Base-by-base conservation (phyloP, 2,329 filamentous ascomycete species). In the Claviceps maximensis region DNA sequence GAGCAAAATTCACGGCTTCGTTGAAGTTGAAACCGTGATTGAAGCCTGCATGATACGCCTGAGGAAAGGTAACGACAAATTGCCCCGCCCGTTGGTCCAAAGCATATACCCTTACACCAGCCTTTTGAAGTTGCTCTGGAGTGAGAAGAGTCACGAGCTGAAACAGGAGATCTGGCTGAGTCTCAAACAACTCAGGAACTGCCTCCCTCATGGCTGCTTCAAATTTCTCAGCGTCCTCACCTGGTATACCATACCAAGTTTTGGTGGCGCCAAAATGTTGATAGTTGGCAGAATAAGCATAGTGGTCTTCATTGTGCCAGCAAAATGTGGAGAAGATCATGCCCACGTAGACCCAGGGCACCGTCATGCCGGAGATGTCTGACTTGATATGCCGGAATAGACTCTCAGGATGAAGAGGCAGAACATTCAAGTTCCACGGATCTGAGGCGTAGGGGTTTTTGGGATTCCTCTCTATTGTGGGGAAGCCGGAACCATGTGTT, bases 241-340 rank as follows among this genome's bases (percentile, higher is more conserved):
- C 91, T 0, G 93, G 93, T 59, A 98, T 96, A 3, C 93, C 93
- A 62, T 98, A 98, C 93, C 93, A 98, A 0, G 93, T 98, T 72
- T 98, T 98, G 1, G 93, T 98, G 1, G 90, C 89, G 10, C 93
- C 93, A 62, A 98, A 95, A 62, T 98, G 93, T 66, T 98, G 93
- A 62, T 97, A 98, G 60, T 98, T 98, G 51, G 93, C 87, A 0
- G 93, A 98, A 65, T 97, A 98, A 2, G 93, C 86, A 65, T 95
- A 96, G 64, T 98, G 93, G 63, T 98, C 93, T 64, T 98, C 93
- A 58, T 95, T 96, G 67, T 98, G 93, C 93, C 93, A 98, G 69
- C 93, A 98, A 64, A 98, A 98, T 0, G 93, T 97, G 0, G 93
- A 98, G 66, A 98, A 98, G 41, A 95, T 94, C 93, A 98, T 98